Evolutionary conservation across 1,139 yeast species (phyloP), one percentile per base, ranked within the genome.

Genomic region (Chernovozyma aurita): DNA sequence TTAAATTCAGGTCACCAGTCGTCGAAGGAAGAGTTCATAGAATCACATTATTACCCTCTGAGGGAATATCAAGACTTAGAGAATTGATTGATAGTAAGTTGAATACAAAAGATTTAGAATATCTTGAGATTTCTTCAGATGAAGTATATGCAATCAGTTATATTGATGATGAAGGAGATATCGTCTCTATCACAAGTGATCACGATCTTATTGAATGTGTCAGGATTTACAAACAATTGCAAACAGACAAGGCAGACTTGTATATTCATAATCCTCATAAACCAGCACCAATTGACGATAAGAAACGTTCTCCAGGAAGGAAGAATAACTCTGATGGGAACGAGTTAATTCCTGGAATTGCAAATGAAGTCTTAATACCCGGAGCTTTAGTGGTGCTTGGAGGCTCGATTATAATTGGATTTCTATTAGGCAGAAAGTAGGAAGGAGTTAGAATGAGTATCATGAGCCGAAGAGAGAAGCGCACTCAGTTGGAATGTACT

Each of bases 81-180:
- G 33, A 55, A 3, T 59, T 72, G 32, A 73, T 87, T 28, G 59
- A 59, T 38, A 61, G 58, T 18, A 74, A 72, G 47, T 55, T 76
- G 28, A 59, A 61, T 34, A 47, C 53, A 50, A 76, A 59, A 53
- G 85, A 56, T 49, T 52, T 70, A 28, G 71, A 57, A 8, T 50
- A 53, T 5, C 58, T 81, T 31, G 42, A 43, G 16, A 53, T 57
- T 7, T 40, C 44, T 18, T 54, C 57, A 31, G 33, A 49, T 4
- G 63, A 62, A 4, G 60, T 57, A 1, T 83, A 78, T 55, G 88
- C 87, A 1, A 73, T 86, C 34, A 80, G 90, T 42, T 87, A 86
- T 49, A 57, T 80, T 22, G 96, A 87, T 52, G 95, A 87, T 50
- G 96, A 87, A 50, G 85, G 86, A 4, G 96, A 87, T 55, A 62